These are phyloP conservation scores for Prunus persica DNA, from an alignment of 306 rosid genomes.

Conservation along the genomic window DNA sequence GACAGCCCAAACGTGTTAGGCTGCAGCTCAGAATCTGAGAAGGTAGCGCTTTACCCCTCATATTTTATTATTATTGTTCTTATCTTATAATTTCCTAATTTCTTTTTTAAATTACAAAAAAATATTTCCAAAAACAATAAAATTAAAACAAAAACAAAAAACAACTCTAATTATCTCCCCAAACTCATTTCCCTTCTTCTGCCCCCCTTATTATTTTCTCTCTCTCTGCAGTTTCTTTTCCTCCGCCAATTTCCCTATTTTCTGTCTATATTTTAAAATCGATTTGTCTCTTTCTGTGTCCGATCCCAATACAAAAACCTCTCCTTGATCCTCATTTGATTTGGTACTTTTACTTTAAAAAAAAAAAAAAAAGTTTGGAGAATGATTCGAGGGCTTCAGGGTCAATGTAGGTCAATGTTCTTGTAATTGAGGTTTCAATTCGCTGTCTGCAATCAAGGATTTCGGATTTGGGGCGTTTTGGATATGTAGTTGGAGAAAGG, in stretches of 20 bases:
- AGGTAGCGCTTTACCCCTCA: slow-evolving; percentile 24
- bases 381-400: slow-evolving; percentile 4
- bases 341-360: neutral
- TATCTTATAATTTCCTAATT: too few species aligned
- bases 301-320: slow-evolving; percentile 13
- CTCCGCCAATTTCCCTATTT: slow-evolving; percentile 40
- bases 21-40: slow-evolving; percentile 34
- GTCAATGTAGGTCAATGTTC: slow-evolving; percentile 34
- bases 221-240: slow-evolving; percentile 35
- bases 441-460: slow-evolving; percentile 11
- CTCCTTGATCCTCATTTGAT: neutral
- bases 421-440: slow-evolving; percentile 19
- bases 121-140: neutral
- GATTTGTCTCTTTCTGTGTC: neutral
- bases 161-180: slow-evolving; percentile 12
- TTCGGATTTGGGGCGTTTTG: slow-evolving; percentile 10
- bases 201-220: neutral
- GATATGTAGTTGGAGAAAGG: neutral
- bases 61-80: neutral
- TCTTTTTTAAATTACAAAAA: neutral
- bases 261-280: slow-evolving; percentile 15
- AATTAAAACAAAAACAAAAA: neutral
- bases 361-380: neutral
- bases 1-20: slow-evolving; percentile 43
- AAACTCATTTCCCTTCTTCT: slow-evolving; percentile 15